Percentiles rank a stretch among this genome's conserved stretches.
Evolutionary conservation across 2,329 filamentous ascomycete genomes (phyloP).

Genomic region (Pseudomassariella vexata): DNA sequence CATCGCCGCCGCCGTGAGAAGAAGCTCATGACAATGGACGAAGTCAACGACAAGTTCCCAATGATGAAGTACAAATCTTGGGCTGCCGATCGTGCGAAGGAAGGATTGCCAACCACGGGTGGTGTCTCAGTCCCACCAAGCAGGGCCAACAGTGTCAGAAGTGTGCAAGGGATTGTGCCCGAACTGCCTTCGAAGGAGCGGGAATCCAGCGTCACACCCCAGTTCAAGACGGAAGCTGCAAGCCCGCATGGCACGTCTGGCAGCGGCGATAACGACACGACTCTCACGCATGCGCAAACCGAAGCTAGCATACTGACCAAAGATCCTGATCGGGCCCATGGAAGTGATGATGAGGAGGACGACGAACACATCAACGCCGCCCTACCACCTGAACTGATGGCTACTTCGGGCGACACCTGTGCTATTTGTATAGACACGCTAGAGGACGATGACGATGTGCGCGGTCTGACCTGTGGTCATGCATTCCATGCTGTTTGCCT

Average conservation of each 20-base stretch:
- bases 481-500: conserved; percentile 95
- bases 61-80: conserved; percentile 95
- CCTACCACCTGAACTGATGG: conserved; percentile 73
- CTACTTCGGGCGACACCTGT: conserved; percentile 83
- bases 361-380: conserved; percentile 81
- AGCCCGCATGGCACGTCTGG: conserved; percentile 8
- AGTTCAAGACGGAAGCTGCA: conserved; percentile 2
- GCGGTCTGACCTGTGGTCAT: conserved; percentile 92
- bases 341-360: conserved; percentile 57
- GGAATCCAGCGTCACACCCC: conserved; percentile 20
- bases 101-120: conserved; percentile 77
- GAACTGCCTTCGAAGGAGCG: conserved; percentile 38
- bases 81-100: conserved; percentile 75
- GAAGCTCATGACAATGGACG: conserved; percentile 98
- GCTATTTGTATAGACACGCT: conserved; percentile 93
- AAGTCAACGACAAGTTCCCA: conserved; percentile 96
- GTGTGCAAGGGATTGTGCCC: conserved; percentile 52
- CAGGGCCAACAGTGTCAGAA: conserved; percentile 66
- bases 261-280: conserved; percentile 7
- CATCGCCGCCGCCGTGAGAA: conserved; percentile 89
- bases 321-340: conserved; percentile 16
- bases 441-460: conserved; percentile 92
- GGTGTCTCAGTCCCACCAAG: conserved; percentile 74
- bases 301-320: conserved; percentile 17
- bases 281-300: conserved; percentile 13